Conservation (phyloP, 345 rosid genomes). For the Citrus medica region DNA sequence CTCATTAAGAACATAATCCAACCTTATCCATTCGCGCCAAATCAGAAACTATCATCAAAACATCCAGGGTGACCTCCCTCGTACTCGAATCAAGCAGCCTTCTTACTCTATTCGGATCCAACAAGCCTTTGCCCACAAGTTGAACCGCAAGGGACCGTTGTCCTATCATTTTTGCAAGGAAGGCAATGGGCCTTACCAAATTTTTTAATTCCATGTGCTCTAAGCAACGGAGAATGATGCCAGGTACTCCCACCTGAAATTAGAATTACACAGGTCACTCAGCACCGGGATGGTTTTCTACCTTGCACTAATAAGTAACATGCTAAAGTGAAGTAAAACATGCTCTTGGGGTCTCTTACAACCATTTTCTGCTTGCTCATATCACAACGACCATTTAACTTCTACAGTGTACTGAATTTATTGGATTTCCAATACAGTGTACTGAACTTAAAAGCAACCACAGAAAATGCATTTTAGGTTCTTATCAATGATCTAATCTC, state of each 20-base stretch:
- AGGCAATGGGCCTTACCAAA: constrained; percentile 81
- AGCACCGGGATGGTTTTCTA: neutral
- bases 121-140: constrained; percentile 77
- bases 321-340: neutral
- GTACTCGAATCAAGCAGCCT: constrained; percentile 79
- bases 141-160: constrained; percentile 79
- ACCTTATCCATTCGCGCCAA: constrained; percentile 96
- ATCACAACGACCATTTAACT: neutral
- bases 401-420: neutral
- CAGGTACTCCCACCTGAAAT: constrained; percentile 78
- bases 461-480: too few relatives aligned
- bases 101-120: constrained; percentile 72
- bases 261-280: constrained; percentile 7
- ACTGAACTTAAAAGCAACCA: neutral
- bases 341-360: neutral
- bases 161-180: constrained; percentile 85
- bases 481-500: too few relatives aligned
- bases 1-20: constrained; percentile 21
- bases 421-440: neutral
- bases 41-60: constrained; percentile 90
- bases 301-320: neutral
- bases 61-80: constrained; percentile 75
- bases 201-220: constrained; percentile 80
- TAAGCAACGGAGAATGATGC: constrained; percentile 63
- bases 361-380: neutral